Conservation (phyloP, 148 eudicot species). For the Cornus controversa region DNA sequence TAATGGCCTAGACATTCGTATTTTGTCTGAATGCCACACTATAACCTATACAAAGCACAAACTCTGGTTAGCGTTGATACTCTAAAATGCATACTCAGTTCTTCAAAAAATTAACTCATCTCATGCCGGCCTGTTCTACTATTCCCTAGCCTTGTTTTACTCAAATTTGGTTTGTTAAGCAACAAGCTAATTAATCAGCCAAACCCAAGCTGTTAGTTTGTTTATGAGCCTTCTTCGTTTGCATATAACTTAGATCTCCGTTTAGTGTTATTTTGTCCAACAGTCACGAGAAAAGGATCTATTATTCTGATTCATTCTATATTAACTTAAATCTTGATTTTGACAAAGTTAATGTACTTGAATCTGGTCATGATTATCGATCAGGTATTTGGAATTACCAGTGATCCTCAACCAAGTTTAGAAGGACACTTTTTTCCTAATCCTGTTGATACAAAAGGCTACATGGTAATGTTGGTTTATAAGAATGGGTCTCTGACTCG, state of each 20-base stretch:
- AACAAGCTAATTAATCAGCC: too few relatives aligned
- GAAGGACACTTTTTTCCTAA: slow-evolving; percentile 96
- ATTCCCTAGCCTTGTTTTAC: neutral
- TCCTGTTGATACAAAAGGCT: slow-evolving; percentile 80
- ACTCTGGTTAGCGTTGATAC: neutral
- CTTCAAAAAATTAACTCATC: neutral
- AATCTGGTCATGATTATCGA: slow-evolving; percentile 4
- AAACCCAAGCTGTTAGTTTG: too few relatives aligned
- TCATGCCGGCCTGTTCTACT: neutral
- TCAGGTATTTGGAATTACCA: slow-evolving; percentile 84
- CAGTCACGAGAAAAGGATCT: neutral
- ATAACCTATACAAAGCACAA: neutral
- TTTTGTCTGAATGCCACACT: neutral
- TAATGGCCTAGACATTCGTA: neutral
- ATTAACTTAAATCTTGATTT: neutral
- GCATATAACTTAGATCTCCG: neutral
- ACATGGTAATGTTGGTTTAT: slow-evolving; percentile 90
- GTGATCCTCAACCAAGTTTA: slow-evolving; percentile 67
- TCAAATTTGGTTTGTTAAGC: too few relatives aligned
- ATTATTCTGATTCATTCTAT: neutral
- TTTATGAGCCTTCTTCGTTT: too few relatives aligned
- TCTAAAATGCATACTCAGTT: neutral
- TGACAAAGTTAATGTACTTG: neutral
- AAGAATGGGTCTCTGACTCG: slow-evolving; percentile 95
- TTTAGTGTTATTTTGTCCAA: neutral